A percentile compares a stretch with the other conserved stretches of the same genome.
Conservation (phyloP, 768 basidiomycete genomes). For the Fomitopsis serialis region DNA sequence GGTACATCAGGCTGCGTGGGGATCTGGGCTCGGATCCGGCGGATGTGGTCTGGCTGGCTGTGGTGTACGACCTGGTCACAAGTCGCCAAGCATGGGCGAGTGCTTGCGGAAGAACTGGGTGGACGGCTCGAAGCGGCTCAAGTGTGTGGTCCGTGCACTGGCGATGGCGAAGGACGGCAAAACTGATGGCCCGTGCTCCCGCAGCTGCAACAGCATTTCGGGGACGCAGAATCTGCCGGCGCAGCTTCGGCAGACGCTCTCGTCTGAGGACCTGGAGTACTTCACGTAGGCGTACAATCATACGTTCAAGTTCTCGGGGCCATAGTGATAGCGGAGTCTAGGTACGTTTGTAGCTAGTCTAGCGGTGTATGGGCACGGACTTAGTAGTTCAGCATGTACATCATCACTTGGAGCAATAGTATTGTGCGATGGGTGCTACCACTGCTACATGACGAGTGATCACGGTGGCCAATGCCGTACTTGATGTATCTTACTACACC, state of each 20-base stretch:
- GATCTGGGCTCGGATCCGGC: conserved; percentile 70
- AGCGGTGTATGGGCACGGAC: conserved; percentile 18
- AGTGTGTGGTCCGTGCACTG: conserved; percentile 37
- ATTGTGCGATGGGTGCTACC: too few species aligned
- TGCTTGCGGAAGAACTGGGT: conserved; percentile 72
- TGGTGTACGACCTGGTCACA: conserved; percentile 81
- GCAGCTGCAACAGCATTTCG: conserved; percentile 62
- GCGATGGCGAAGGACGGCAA: too few species aligned
- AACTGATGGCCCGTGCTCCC: too few species aligned
- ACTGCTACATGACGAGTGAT: too few species aligned
- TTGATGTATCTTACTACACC: too few species aligned
- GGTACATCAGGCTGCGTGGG: conserved; percentile 77
- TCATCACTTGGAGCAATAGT: too few species aligned
- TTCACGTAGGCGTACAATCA: conserved; percentile 76
- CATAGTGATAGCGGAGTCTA: conserved; percentile 75
- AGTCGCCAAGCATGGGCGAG: conserved; percentile 65
- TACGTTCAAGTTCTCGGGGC: conserved; percentile 76
- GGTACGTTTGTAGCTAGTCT: conserved; percentile 43
- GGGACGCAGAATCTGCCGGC: conserved; percentile 54
- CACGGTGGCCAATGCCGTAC: too few species aligned
- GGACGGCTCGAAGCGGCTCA: conserved; percentile 73
- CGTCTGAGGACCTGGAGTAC: conserved; percentile 58
- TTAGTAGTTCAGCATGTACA: too few species aligned
- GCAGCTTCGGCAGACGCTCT: conserved; percentile 53
- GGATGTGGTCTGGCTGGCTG: conserved; percentile 74